These are phyloP conservation scores for Penicillium fimorum DNA, from an alignment of 495 filamentous ascomycete genomes.

Conservation along the genomic window DNA sequence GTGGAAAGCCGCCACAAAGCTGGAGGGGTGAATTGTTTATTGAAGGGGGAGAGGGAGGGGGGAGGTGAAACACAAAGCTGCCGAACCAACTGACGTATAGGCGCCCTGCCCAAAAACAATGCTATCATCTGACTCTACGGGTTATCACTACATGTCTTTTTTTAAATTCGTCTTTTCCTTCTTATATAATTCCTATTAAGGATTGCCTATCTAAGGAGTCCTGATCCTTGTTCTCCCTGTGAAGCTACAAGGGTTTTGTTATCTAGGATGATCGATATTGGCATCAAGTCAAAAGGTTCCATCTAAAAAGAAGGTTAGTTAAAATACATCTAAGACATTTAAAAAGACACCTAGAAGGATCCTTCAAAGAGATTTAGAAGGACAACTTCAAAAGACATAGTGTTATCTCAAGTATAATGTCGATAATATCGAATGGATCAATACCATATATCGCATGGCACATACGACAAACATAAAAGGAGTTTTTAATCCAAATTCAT, in stretches of 20 bases:
- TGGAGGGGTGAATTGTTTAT: slow-evolving; percentile 22
- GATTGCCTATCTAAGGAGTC: neutral
- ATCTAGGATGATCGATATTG: neutral
- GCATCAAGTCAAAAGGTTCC: neutral
- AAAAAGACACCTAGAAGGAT: neutral
- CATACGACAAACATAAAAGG: slow-evolving; percentile 3
- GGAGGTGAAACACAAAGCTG: slow-evolving; percentile 27
- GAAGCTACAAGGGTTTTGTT: slow-evolving; percentile 7
- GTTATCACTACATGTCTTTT: too few relatives aligned
- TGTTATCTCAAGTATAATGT: neutral
- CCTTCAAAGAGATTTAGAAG: neutral
- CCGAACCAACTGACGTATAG: slow-evolving; percentile 26
- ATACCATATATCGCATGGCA: neutral
- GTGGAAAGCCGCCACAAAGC: slow-evolving; percentile 10
- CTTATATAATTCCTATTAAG: neutral
- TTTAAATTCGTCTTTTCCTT: neutral
- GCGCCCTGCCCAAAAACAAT: slow-evolving; percentile 25
- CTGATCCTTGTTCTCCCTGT: slow-evolving; percentile 7
- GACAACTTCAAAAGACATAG: neutral
- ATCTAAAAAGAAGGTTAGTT: neutral
- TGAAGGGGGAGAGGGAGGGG: slow-evolving; percentile 17
- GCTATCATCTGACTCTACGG: neutral
- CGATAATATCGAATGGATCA: neutral
- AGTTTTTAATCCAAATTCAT: slow-evolving; percentile 14
- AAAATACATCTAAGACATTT: neutral